Base-by-base conservation (phyloP, 169 alveolate genomes). In the Plasmodium knowlesi region DNA sequence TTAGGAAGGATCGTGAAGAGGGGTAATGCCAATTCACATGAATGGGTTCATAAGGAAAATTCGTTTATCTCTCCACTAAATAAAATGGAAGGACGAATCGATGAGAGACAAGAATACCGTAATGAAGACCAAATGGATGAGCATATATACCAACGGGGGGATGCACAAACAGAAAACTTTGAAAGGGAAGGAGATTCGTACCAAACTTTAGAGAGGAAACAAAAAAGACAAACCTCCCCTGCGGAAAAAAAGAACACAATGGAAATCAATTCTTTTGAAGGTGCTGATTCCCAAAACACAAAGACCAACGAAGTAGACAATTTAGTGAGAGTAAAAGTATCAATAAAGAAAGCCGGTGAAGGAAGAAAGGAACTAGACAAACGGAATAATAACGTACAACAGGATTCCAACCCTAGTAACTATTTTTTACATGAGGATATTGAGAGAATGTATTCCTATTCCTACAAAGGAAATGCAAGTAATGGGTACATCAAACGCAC, bases 291-390 rank as follows among this genome's bases (percentile, higher is more conserved):
- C 1, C 4, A 19, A 3, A 43, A 84, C n/a, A 71, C 0, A 37
- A 41, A 43, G 3, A 28, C 53, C 43, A 82, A 54, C 30, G 3
- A 16, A 34, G 41, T 50, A 41, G 72, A 84, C n/a, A 28, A 34
- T 32, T 1, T 50, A 30, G 34, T 74, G 19, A 73, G 85, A 53
- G 79, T 73, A 37, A 74, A 73, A 74, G 85, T 73, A 50, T 28
- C 19, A 19, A 34, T 73, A 73, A 73, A 85, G 30, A 73, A 74
- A 12, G 9, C 46, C 19, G 28, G 6, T 50, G 37, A 82, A 19
- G 30, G 67, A 14, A 19, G 41, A 39, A 25, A 12, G 57, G 28
- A 28, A 5, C 2, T 12, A 16, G 39, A 46, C 70, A 61, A 61
- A 28, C 16, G n/a, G 61, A 82, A 25, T 34, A 72, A 34, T 22